Evolutionary conservation across 2,329 filamentous ascomycete genomes (phyloP), one percentile per base, ranked within the genome.

Genomic region (Sporothrix luriei): DNA sequence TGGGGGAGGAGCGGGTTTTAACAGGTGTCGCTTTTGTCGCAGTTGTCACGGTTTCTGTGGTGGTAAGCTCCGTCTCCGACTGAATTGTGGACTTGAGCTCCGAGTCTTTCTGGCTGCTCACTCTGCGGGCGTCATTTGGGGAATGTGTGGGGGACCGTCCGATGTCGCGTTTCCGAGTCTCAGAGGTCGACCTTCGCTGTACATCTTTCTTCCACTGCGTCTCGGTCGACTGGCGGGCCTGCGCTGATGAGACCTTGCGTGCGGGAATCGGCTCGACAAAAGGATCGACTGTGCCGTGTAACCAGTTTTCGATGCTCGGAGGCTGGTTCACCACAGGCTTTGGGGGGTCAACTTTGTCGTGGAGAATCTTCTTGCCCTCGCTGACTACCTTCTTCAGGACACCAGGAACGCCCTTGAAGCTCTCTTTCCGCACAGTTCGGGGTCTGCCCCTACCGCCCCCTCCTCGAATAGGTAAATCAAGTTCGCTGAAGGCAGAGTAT

Each of bases 301-400:
- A 79, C 88, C 88, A 90, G 26, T 84, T 88, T 75, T 90, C 88
- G 68, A 90, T 90, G 74, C 84, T 89, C 0, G 84, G 85, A 5
- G 88, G 87, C 55, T 87, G 84, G 71, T 89, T 89, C 2, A 79
- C 78, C 1, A 81, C 78, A 9, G 83, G 82, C 0, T 83, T 83
- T 0, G 84, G 84, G 3, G 85, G 82, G 66, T 90, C 87, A 55
- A 83, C 84, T 69, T 83, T 84, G 69, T 90, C 87, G 16, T 87
- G 84, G 49, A 90, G 84, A 14, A 90, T 88, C 77, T 89, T 89
- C 78, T 86, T 89, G 65, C 87, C 86, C 70, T 87, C 87, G 57
- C 82, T 85, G 70, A 90, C 83, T 7, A 89, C 87, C 76, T 87
- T 89, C 74, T 88, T 89, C 71, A 90, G 79, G 9, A 88, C 87